These are phyloP conservation scores for Claviceps paspali DNA, from an alignment of 2,329 filamentous ascomycete genomes.

Conservation along the genomic window DNA sequence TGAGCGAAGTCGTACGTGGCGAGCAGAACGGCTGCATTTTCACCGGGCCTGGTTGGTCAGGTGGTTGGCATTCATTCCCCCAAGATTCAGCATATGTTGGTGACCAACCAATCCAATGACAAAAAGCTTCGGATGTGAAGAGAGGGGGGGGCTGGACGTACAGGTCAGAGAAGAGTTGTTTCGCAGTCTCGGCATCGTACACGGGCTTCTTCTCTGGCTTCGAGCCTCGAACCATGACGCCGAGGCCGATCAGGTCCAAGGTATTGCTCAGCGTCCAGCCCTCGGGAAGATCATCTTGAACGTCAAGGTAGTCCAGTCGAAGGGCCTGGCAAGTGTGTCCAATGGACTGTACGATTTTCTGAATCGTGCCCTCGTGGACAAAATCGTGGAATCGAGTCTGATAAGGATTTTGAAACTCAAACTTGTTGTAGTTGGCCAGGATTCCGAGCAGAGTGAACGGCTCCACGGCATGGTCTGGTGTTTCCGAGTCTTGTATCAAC, in stretches of 20 bases:
- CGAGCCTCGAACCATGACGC: constrained; percentile 54
- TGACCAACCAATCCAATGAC: neutral
- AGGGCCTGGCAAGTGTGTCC: constrained; percentile 54
- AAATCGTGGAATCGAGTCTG: constrained; percentile 85
- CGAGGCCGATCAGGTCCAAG: constrained; percentile 70
- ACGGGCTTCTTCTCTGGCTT: constrained; percentile 42
- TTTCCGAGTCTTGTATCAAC: constrained; percentile 70
- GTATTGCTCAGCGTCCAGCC: constrained; percentile 76
- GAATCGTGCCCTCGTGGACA: constrained; percentile 78
- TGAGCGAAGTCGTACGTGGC: constrained; percentile 87
- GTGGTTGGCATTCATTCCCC: too few species aligned
- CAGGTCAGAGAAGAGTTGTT: constrained; percentile 66
- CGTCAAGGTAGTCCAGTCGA: constrained; percentile 62
- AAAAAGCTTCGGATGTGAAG: neutral
- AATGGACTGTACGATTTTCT: constrained; percentile 63
- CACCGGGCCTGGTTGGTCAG: constrained; percentile 72
- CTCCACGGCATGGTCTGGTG: constrained; percentile 45
- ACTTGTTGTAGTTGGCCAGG: constrained; percentile 96
- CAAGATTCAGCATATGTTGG: neutral
- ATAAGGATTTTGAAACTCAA: constrained; percentile 95
- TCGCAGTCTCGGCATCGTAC: constrained; percentile 65
- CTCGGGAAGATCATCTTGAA: constrained; percentile 82
- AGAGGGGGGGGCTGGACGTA: too few species aligned
- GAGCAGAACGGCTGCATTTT: constrained; percentile 65
- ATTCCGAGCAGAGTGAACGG: constrained; percentile 75